These are phyloP conservation scores for Camelina hispida DNA, from an alignment of 345 rosid species.

Conservation along the genomic window DNA sequence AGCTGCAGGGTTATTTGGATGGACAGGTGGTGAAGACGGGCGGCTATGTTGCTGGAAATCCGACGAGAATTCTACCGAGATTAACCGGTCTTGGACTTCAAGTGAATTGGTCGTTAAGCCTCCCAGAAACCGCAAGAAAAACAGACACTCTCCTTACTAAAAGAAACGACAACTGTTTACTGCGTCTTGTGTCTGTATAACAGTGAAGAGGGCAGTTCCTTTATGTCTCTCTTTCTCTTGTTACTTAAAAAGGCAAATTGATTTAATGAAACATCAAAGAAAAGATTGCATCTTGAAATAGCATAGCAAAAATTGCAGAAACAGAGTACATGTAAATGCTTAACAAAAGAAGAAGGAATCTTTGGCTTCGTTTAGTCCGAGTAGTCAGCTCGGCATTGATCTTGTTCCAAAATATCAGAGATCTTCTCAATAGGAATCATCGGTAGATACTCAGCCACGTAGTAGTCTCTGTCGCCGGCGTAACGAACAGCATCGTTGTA, in stretches of 20 bases:
- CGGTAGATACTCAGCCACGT: constrained; percentile 55
- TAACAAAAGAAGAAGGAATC: neutral
- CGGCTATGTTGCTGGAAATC: constrained; percentile 88
- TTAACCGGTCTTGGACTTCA: constrained; percentile 76
- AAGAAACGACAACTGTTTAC: neutral
- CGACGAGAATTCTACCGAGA: constrained; percentile 54
- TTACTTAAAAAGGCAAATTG: constrained; percentile 4
- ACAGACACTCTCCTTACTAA: constrained; percentile 67
- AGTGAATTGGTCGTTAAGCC: constrained; percentile 58
- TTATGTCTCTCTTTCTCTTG: neutral
- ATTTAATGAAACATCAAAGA: neutral
- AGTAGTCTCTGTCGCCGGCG: constrained; percentile 52
- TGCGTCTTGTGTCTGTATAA: constrained; percentile 2
- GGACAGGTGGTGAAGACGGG: constrained; percentile 98
- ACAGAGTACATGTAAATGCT: constrained; percentile 4
- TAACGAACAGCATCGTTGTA: constrained; percentile 59
- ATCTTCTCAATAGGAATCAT: constrained; percentile 69
- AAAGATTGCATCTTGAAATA: constrained; percentile 4
- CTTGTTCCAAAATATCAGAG: constrained; percentile 52
- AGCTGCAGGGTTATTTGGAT: constrained; percentile 71
- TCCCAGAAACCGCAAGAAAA: constrained; percentile 49
- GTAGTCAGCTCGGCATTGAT: constrained; percentile 24
- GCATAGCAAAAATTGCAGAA: neutral
- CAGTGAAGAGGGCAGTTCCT: constrained; percentile 7
- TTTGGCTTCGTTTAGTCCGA: constrained; percentile 3